Conservation (phyloP, 2,329 filamentous ascomycete species). For the Colletotrichum musae region DNA sequence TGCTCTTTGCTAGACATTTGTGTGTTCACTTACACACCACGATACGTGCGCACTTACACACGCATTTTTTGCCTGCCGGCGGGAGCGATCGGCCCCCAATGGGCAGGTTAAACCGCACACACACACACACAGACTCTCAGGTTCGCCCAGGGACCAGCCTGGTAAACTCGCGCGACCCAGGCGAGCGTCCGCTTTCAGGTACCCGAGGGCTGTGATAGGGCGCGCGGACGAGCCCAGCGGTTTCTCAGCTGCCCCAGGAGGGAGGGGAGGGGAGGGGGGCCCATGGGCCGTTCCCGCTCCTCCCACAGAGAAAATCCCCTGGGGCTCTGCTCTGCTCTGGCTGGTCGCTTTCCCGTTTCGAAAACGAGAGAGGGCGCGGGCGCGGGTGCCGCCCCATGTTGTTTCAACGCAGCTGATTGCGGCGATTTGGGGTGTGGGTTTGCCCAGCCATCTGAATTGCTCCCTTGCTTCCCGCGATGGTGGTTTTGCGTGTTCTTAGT, state of each 20-base stretch:
- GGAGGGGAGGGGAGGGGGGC: no score
- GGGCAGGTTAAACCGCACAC: neutral
- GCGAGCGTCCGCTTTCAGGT: constrained; percentile 1
- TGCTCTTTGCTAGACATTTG: no score
- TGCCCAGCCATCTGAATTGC: constrained; percentile 13
- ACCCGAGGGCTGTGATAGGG: constrained; percentile 13
- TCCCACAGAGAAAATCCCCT: no score
- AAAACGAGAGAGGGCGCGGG: neutral
- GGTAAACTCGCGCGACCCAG: constrained; percentile 10
- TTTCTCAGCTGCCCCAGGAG: constrained; percentile 11
- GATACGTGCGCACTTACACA: no score
- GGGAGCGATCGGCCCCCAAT: neutral
- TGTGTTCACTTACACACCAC: no score
- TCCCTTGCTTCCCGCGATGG: constrained; percentile 20
- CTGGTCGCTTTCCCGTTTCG: neutral
- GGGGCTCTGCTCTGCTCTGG: no score
- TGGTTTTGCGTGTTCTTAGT: neutral
- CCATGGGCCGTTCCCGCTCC: no score
- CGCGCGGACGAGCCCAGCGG: neutral
- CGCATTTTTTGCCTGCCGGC: neutral
- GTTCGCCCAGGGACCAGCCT: constrained; percentile 7
- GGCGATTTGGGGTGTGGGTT: neutral
- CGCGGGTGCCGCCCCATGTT: neutral
- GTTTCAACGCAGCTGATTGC: constrained; percentile 7
- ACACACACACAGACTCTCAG: neutral